A percentile compares a stretch with the other conserved stretches of the same genome.
These are phyloP conservation scores for Striga hermonthica DNA, from an alignment of 305 asterid species.

Conservation along the genomic window DNA sequence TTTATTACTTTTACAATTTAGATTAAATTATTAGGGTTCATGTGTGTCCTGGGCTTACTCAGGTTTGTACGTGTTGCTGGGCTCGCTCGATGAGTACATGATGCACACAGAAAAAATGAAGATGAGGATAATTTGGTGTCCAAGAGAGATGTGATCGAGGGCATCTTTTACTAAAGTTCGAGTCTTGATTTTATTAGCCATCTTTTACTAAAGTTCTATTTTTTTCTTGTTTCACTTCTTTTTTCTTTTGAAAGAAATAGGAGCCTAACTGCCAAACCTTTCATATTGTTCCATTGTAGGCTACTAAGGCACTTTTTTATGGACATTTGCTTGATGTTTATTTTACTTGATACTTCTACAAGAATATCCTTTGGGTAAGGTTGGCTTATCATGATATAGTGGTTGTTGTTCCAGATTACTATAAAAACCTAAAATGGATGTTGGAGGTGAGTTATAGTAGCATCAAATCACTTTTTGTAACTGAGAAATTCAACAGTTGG, in stretches of 20 bases:
- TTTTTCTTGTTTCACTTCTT: no score
- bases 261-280: no score
- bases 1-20: no score
- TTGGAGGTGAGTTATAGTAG: slow-evolving; percentile 80
- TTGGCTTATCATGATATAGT: slow-evolving; percentile 99
- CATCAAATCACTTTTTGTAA: slow-evolving; percentile 11
- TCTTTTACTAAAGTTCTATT: slow-evolving; percentile 25
- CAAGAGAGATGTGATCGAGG: no score
- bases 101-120: no score
- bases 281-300: slow-evolving; percentile 44
- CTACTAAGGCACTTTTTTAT: slow-evolving; percentile 95
- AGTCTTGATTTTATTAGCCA: slow-evolving; percentile 25
- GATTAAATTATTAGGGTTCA: no score
- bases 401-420: slow-evolving; percentile 99
- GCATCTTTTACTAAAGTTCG: no score
- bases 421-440: slow-evolving; percentile 99
- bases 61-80: no score
- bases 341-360: slow-evolving; percentile 96
- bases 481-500: slow-evolving; percentile 18
- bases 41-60: no score
- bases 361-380: slow-evolving; percentile 94
- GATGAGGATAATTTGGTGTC: no score
- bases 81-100: no score
- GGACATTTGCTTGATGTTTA: slow-evolving; percentile 96
- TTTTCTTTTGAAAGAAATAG: no score